Evolutionary conservation across 768 basidiomycete genomes (phyloP), one percentile per base, ranked within the genome.

Genomic region (Boletales sp.): DNA sequence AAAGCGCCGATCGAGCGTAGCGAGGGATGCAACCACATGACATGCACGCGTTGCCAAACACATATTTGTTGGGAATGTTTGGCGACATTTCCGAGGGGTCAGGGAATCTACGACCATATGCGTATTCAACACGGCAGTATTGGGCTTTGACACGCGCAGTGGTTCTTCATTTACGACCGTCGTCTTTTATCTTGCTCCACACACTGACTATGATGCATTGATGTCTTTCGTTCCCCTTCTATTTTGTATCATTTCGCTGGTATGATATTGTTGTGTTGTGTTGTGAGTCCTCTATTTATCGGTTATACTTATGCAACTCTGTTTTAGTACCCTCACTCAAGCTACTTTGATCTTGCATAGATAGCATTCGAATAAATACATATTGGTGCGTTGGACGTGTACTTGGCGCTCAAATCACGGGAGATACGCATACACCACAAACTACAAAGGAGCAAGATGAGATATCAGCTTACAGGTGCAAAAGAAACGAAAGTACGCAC

Each of bases 11-110:
- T 92, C 55, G 86, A 91, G 66, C 81, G 84, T 36, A 71, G 69
- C 27, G 84, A 82, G 53, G 89, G 89, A 0, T 92, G 89, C 66
- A 86, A 92, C 68, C 89, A 92, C 64, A 82, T 92, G 76, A 83
- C 79, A n/a, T 92, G 89, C 65, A 74, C 73, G 0, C 75, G 77
- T 30, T 92, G 89, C 63, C 76, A 80, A 56, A 82, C 85, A 0
- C 89, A 92, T 62, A 84, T 83, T 2, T 92, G 89, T 51, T 91
- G 89, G 90, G 80, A 81, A 19, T 92, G 89, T 63, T 58, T 87
- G 63, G 67, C 76, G 65, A 87, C 84, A 37, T 91, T 90, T 67
- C 76, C 79, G 0, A 71, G 73, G 32, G 83, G 85, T 2, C 70
- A 81, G 13, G 84, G 82, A 10, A 85, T 90, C n/a, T 91, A 91